Base-by-base conservation (phyloP, 352 stramenopile species). In the Pythium angustatum region DNA sequence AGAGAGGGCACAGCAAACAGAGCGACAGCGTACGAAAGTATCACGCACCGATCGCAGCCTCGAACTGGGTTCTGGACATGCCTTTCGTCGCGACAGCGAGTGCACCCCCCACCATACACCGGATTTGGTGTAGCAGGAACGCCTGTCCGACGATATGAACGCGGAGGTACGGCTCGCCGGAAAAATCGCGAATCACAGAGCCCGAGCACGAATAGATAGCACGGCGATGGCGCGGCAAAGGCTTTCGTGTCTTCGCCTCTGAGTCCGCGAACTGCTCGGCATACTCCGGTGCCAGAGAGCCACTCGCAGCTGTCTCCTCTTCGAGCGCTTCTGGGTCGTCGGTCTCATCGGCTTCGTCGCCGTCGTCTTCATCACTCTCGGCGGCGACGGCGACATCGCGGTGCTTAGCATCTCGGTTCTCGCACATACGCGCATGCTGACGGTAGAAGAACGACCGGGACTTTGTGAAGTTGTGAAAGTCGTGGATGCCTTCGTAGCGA, bases 391-490 rank as follows among this genome's bases (percentile, higher is more conserved):
- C 48, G 27, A 17, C 43, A 21, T 43, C 21, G 24, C 7, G 22
- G 11, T 31, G 36, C 15, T n/a, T n/a, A n/a, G 40, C 47, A 0
- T 30, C 41, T 58, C 48, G 47, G 36, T 52, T 38, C 22, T 63
- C 56, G 57, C 62, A 78, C 50, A 80, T 78, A 17, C 59, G 62
- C 6, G 75, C 83, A 24, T 90, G 78, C 31, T 79, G 53, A 34
- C 89, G 89, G 68, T 94, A 94, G 64, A 92, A 94, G 43, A 81
- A 80, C 12, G 81, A 81, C 2, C 83, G 77, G 17, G 83, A 85
- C 50, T 92, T 94, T 41, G 88, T 96, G 56, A 95, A 97, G 62
- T 97, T 97, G 83, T 97, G 90, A 54, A 96, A 97, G 63, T 93
- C 87, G 58, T 96, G 81, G 53, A 93, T 92, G 50, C 90, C 90